Conservation (phyloP, 345 rosid species). For the Rhodamnia rubescens region DNA sequence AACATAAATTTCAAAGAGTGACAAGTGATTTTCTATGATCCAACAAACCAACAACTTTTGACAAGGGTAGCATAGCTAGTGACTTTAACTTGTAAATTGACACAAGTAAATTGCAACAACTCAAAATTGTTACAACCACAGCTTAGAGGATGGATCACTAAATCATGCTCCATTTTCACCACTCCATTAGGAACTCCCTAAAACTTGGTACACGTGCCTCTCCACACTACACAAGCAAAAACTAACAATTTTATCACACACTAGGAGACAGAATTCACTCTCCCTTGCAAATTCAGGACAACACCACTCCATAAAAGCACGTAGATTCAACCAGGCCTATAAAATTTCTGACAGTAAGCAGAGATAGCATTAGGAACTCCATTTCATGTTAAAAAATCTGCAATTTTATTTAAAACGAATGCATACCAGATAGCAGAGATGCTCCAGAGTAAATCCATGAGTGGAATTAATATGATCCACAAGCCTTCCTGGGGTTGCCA, state of each 20-base stretch:
- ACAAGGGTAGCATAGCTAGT: neutral
- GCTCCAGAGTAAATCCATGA: conserved; percentile 86
- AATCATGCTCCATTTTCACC: neutral
- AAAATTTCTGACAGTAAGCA: neutral
- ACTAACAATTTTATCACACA: neutral
- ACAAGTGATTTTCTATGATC: neutral
- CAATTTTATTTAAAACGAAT: neutral
- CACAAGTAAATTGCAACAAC: neutral
- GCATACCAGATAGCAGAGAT: conserved; percentile 87
- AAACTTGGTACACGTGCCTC: neutral
- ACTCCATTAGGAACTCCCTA: neutral
- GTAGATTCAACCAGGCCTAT: neutral
- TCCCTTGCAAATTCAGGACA: neutral
- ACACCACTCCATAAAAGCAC: neutral
- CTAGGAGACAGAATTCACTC: neutral
- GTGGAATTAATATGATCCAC: conserved; percentile 90
- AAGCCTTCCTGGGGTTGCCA: conserved; percentile 98
- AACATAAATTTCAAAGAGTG: neutral
- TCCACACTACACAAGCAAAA: neutral
- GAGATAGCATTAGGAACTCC: neutral
- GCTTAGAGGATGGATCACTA: neutral
- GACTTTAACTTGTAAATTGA: neutral
- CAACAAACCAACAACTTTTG: neutral
- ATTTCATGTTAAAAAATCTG: neutral
- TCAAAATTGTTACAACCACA: neutral